These are phyloP conservation scores for Talaromyces sp. DNA, from an alignment of 2,329 filamentous ascomycete species.

Conservation along the genomic window DNA sequence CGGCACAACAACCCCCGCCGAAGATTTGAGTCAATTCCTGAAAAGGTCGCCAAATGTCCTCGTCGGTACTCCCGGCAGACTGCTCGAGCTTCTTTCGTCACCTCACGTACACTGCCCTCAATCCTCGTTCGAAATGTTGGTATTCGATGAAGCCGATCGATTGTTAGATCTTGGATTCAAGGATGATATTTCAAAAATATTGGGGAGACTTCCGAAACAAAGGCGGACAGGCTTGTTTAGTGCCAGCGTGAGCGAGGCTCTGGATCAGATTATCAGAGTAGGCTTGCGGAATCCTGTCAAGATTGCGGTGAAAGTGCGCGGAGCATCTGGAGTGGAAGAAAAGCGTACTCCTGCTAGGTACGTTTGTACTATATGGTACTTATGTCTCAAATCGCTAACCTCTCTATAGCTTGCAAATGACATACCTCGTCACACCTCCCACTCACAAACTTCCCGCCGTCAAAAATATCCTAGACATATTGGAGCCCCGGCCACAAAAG, in stretches of 20 bases:
- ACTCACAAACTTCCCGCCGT: conserved; percentile 78
- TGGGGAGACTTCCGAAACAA: conserved; percentile 85
- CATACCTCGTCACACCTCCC: conserved; percentile 72
- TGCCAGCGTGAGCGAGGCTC: conserved; percentile 91
- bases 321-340: conserved; percentile 70
- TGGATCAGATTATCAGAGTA: conserved; percentile 87
- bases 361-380: not conserved
- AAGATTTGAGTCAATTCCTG: conserved; percentile 83
- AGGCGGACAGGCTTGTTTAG: conserved; percentile 90
- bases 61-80: conserved; percentile 83
- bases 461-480: conserved; percentile 64
- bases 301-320: conserved; percentile 89
- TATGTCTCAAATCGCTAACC: conserved; percentile 23
- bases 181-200: conserved; percentile 80
- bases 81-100: conserved; percentile 82
- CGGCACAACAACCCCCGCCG: conserved; percentile 75
- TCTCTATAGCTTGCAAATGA: conserved; percentile 70
- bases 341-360: conserved; percentile 78
- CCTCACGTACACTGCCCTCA: conserved; percentile 84
- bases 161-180: conserved; percentile 93
- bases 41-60: conserved; percentile 83
- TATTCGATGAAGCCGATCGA: conserved; percentile 92
- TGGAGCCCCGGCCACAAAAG: conserved; percentile 75
- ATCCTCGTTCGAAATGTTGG: conserved; percentile 85
- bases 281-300: conserved; percentile 92